These are phyloP conservation scores for Globisporangium uncinulatum DNA, from an alignment of 352 stramenopile genomes.

Conservation along the genomic window DNA sequence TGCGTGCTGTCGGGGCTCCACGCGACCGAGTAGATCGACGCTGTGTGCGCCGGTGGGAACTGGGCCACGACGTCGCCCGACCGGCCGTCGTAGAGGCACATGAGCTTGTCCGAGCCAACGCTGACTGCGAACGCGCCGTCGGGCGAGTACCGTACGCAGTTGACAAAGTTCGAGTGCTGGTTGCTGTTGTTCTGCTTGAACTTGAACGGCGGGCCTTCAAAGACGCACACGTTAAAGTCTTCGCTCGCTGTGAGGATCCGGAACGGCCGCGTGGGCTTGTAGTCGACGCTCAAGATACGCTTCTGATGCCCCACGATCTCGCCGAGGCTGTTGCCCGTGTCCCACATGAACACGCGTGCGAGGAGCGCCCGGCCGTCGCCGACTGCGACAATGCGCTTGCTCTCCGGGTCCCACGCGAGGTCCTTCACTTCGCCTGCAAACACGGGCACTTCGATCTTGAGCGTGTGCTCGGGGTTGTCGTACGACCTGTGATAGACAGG, in stretches of 20 bases:
- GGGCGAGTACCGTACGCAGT: conserved; percentile 92
- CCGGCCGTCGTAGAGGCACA: conserved; percentile 94
- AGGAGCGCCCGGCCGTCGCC: conserved; percentile 79
- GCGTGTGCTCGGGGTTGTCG: conserved; percentile 95
- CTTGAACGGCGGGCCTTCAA: conserved; percentile 95
- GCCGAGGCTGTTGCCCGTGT: conserved; percentile 94
- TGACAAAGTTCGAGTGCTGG: conserved; percentile 95
- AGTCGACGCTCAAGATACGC: conserved; percentile 89
- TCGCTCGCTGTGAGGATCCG: conserved; percentile 94
- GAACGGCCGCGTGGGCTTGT: conserved; percentile 92
- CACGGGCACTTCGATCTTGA: conserved; percentile 91
- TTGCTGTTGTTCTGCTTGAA: conserved; percentile 92
- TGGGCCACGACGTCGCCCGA: conserved; percentile 78
- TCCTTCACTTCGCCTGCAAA: conserved; percentile 92
- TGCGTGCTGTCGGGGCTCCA: conserved; percentile 90
- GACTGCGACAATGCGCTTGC: conserved; percentile 91
- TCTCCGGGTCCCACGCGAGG: conserved; percentile 94
- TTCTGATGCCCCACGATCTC: conserved; percentile 94
- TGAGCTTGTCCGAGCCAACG: conserved; percentile 93
- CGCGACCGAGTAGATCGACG: conserved; percentile 94
- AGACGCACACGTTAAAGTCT: conserved; percentile 94
- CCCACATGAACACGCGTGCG: conserved; percentile 93
- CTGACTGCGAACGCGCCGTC: conserved; percentile 88
- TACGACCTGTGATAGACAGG: conserved; percentile 51
- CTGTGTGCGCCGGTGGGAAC: conserved; percentile 78